These are phyloP conservation scores for Daldinia bambusicola DNA, from an alignment of 495 filamentous ascomycete genomes.

Conservation along the genomic window DNA sequence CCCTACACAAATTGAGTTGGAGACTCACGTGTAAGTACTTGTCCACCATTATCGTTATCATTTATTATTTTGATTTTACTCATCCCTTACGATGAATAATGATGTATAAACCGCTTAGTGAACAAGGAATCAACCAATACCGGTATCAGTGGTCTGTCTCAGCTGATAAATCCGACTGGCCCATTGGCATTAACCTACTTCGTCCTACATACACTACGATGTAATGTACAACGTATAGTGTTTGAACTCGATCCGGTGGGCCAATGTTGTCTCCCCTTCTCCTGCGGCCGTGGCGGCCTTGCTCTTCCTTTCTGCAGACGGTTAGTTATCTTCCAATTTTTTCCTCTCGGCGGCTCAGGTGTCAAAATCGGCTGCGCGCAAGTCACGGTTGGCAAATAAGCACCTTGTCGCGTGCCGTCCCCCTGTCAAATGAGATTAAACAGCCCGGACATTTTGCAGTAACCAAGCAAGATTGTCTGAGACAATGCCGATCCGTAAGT, in stretches of 20 bases:
- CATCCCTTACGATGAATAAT: neutral
- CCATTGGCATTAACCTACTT: slow-evolving; percentile 1
- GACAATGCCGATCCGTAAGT: slow-evolving; percentile 34
- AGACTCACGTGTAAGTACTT: slow-evolving; percentile 3
- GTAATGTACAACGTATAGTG: slow-evolving; percentile 20
- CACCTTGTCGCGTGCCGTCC: slow-evolving; percentile 39
- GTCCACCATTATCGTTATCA: neutral
- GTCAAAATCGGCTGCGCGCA: slow-evolving; percentile 35
- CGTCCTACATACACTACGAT: slow-evolving; percentile 13
- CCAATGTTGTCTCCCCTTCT: slow-evolving; percentile 20
- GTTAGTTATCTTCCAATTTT: slow-evolving; percentile 29
- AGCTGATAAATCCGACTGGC: slow-evolving; percentile 39
- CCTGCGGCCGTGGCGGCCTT: slow-evolving; percentile 27
- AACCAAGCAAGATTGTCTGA: slow-evolving; percentile 26
- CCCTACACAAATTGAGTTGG: neutral
- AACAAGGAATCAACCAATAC: slow-evolving; percentile 26
- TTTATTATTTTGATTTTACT: slow-evolving; percentile 4
- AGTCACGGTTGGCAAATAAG: slow-evolving; percentile 36
- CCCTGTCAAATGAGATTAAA: slow-evolving; percentile 31
- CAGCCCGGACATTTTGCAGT: slow-evolving; percentile 35
- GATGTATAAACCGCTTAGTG: slow-evolving; percentile 1
- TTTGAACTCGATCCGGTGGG: slow-evolving; percentile 32
- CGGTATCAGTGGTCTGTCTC: slow-evolving; percentile 24
- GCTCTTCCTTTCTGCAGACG: slow-evolving; percentile 32
- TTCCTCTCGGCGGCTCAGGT: slow-evolving; percentile 29